Conservation (phyloP, 257 asterid genomes). For the Buddleja alternifolia region DNA sequence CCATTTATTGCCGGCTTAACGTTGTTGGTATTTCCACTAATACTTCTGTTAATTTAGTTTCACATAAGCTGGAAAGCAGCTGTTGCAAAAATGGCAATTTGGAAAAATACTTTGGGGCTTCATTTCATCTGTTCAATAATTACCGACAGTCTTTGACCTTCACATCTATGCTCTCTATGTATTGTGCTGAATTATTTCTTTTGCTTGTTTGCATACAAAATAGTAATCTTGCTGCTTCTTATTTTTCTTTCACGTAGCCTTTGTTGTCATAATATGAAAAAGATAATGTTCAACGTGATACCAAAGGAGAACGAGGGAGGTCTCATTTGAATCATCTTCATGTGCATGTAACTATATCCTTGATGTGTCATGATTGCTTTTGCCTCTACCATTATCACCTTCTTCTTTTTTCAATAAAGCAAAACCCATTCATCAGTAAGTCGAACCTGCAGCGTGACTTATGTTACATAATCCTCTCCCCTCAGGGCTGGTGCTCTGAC, state of each 20-base stretch:
- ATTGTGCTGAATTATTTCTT: neutral
- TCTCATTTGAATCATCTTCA: neutral
- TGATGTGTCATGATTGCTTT: neutral
- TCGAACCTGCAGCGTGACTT: neutral
- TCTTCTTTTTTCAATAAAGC: neutral
- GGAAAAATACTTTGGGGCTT: neutral
- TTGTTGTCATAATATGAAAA: neutral
- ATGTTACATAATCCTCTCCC: no score
- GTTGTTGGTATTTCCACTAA: neutral
- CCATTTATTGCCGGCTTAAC: conserved; percentile 8
- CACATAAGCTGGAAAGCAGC: neutral
- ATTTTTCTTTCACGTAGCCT: neutral
- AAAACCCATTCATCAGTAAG: neutral
- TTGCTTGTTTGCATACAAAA: neutral
- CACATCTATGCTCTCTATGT: neutral
- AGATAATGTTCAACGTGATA: neutral
- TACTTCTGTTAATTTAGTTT: neutral
- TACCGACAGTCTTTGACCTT: neutral
- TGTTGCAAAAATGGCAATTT: neutral
- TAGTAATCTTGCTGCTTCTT: conserved; percentile 2
- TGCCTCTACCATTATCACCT: neutral
- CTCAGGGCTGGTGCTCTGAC: no score
- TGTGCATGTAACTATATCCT: neutral
- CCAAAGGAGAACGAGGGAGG: neutral
- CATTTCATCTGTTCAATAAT: neutral